Base-by-base conservation (phyloP, 345 rosid genomes). In the Syzygium oleosum region DNA sequence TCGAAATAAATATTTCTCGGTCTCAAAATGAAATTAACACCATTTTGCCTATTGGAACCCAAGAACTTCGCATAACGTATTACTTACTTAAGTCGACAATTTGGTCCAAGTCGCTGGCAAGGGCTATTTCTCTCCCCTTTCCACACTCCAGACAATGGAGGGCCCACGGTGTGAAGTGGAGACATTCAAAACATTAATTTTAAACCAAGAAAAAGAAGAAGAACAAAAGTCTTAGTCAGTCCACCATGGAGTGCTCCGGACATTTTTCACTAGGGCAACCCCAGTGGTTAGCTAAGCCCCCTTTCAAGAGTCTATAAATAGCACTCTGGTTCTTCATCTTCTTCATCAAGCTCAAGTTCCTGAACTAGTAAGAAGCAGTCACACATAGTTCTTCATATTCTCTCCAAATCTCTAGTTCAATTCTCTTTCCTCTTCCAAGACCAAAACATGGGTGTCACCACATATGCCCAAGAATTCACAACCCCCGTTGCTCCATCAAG, bases 391-490 rank as follows among this genome's bases (percentile, higher is more conserved):
- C 23, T 51, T 84, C 53, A 25, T 31, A 7, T 13, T 84, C 12
- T 25, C 31, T 84, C 53, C 85, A 25, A 51, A 51, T 52, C 58
- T 49, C 85, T 84, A 9, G 58, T 49, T 84, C 58, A 27, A 21
- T 55, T 84, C 58, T 55, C 58, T 84, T 9, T 55, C 38, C 41
- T 8, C 27, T 84, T 49, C 34, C 15, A 52, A 84, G 43, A 16
- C 5, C 14, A 51, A 68, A 41, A 65, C 84, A 86, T 86, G 88
- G 84, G 88, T 86, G 83, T 86, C 85, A 31, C 84, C 88, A 52
- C 29, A 51, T 65, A 86, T 78, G 22, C 46, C 52, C 88, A 65
- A 34, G 88, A 86, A n/a, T 51, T 78, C 61, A 41, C 55, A n/a
- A 52, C 84, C 61, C 52, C 85, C 2, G 2, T 78, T 31, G 7